phyloP scores from a whole-genome alignment of 1,284 basidiomycete genomes.

The Chalciporus piperatoides region DNA sequence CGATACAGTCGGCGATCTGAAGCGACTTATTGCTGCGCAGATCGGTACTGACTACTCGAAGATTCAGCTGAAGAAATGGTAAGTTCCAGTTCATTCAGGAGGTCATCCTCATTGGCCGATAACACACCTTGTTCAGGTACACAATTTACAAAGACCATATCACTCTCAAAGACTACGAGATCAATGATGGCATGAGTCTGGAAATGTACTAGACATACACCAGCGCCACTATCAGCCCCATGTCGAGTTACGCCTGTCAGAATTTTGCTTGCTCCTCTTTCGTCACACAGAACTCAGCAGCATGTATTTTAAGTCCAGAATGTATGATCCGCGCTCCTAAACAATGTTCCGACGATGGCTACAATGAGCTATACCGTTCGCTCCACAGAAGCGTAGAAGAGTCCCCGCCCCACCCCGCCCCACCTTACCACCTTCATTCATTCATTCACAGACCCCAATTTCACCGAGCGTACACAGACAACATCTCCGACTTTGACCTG shows the following conservation, averaged over 20 bases:
- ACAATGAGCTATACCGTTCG: not conserved
- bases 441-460: not conserved
- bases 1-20: conserved; percentile 95
- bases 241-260: conserved; percentile 5
- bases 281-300: conserved; percentile 5
- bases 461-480: conserved; percentile 5
- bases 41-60: conserved; percentile 84
- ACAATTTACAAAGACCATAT: conserved; percentile 94
- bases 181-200: conserved; percentile 90
- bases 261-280: not conserved
- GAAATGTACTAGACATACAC: conserved; percentile 74
- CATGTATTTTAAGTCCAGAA: conserved; percentile 4
- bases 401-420: not conserved
- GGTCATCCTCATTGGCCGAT: not conserved
- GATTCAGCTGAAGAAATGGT: conserved; percentile 98
- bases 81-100: conserved; percentile 24
- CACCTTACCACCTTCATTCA: not conserved
- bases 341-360: not conserved
- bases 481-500: conserved; percentile 21
- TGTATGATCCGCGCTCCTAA: not conserved
- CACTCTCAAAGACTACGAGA: conserved; percentile 91
- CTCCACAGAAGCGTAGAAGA: not conserved
- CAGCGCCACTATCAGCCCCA: conserved; percentile 1
- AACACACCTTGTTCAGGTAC: conserved; percentile 55
- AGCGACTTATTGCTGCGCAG: conserved; percentile 95